These are phyloP conservation scores for Aphanomyces cochlioides DNA, from an alignment of 352 stramenopile species.

Conservation along the genomic window DNA sequence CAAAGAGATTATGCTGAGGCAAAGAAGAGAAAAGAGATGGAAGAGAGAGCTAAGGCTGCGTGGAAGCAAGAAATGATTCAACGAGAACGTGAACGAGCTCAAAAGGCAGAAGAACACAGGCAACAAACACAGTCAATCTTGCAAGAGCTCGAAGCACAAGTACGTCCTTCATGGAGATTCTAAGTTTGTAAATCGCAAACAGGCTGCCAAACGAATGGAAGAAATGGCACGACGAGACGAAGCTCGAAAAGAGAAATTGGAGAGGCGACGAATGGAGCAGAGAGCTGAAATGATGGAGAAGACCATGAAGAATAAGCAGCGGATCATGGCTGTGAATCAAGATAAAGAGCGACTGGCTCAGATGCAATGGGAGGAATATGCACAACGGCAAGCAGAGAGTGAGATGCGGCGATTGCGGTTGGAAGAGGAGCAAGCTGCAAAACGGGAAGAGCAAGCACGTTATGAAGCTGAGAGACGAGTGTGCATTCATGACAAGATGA, in stretches of 20 bases:
- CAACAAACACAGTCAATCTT: constrained; percentile 29
- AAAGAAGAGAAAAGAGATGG: constrained; percentile 46
- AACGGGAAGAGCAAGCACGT: constrained; percentile 26
- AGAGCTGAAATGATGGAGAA: constrained; percentile 54
- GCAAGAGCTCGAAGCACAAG: background rate
- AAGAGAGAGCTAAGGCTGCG: constrained; percentile 54
- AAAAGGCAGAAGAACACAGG: constrained; percentile 56
- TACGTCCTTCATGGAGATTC: background rate
- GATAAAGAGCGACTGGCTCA: constrained; percentile 54
- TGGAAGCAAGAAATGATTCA: constrained; percentile 45
- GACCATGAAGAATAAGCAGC: constrained; percentile 62
- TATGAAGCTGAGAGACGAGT: constrained; percentile 36
- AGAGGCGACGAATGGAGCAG: constrained; percentile 45
- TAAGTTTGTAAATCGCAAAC: background rate
- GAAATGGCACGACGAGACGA: constrained; percentile 44
- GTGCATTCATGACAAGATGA: background rate
- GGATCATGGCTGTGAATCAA: constrained; percentile 54
- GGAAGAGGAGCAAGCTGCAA: constrained; percentile 36
- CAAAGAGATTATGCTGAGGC: constrained; percentile 57
- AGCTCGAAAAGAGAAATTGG: constrained; percentile 28
- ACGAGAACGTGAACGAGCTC: constrained; percentile 48
- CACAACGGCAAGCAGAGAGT: constrained; percentile 28
- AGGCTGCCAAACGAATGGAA: constrained; percentile 14
- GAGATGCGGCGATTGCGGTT: constrained; percentile 47
- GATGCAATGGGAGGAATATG: constrained; percentile 46